Evolutionary conservation across 768 basidiomycete genomes (phyloP), one percentile per base, ranked within the genome.

Genomic region (Pleurotus citrinopileatus): DNA sequence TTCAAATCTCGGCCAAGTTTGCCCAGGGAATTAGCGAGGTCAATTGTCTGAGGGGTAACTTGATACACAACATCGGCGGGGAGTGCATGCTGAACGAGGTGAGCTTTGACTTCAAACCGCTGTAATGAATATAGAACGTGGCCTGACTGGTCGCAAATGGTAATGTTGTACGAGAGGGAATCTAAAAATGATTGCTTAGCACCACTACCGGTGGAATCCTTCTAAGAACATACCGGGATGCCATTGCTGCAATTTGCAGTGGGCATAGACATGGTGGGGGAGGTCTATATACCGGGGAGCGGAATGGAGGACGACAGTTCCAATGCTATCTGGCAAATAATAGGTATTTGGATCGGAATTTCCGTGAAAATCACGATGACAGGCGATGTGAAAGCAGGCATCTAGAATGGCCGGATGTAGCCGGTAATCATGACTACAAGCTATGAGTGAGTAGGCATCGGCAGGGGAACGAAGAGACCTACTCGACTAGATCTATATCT

Each of bases 331-430:
- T 1, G 32, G 32, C 32, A 34, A n/a, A 34, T 34, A 34, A n/a
- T 34, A 34, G 9, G 3, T n/a, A n/a, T 34, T 34, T 10, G 32
- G 32, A 34, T 34, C 32, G 9, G 32, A 10, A n/a, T 34, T 34
- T n/a, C 32, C 32, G n/a, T 34, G 32, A 9, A 34, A n/a, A 34
- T 9, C 10, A 34, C 9, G 10, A 34, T 34, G n/a, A 3, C 32
- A 34, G 32, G 10, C 9, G 37, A 65, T 59, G 26, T 74, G 73
- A 3, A 75, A 42, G 34, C 67, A 68, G 1, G 69, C 65, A 52
- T 75, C 74, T 4, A 76, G 55, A 17, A 73, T 65, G 2, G 70
- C 70, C 2, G 73, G 72, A 51, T 73, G 67, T 12, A 72, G 55
- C 43, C 62, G 23, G 51, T 72, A 71, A n/a, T 63, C 60, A n/a